Conservation (phyloP, 2,329 filamentous ascomycete genomes). For the Fusarium newnesense region DNA sequence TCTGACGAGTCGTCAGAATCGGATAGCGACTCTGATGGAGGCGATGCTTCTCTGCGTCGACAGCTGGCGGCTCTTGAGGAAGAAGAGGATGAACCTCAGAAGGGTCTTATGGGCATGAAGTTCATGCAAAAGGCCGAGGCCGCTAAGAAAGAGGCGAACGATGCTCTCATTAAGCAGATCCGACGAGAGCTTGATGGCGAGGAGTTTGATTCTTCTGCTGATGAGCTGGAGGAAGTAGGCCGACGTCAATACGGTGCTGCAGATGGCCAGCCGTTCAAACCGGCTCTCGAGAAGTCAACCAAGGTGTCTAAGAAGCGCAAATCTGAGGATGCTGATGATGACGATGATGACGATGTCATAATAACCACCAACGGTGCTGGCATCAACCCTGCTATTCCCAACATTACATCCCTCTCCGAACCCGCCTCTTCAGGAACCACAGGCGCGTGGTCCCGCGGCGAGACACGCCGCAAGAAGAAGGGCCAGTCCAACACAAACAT, state of each 20-base stretch:
- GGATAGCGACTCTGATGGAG: slow-evolving; percentile 67
- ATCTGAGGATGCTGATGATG: slow-evolving; percentile 33
- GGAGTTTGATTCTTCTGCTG: slow-evolving; percentile 59
- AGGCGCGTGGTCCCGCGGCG: slow-evolving; percentile 56
- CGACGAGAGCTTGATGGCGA: slow-evolving; percentile 77
- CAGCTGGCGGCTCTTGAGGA: slow-evolving; percentile 56
- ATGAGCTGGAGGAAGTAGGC: slow-evolving; percentile 70
- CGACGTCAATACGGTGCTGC: slow-evolving; percentile 74
- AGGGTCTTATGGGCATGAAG: slow-evolving; percentile 82
- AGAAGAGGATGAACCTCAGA: slow-evolving; percentile 64
- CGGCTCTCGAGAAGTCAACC: slow-evolving; percentile 45
- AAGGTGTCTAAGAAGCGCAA: slow-evolving; percentile 45
- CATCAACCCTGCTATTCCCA: slow-evolving; percentile 34
- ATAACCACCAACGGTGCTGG: slow-evolving; percentile 40
- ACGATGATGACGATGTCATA: slow-evolving; percentile 43
- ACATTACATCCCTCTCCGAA: slow-evolving; percentile 29
- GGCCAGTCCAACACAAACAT: slow-evolving; percentile 44
- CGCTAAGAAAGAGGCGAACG: slow-evolving; percentile 80
- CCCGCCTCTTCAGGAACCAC: slow-evolving; percentile 43
- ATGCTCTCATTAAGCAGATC: slow-evolving; percentile 77
- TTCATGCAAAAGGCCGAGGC: slow-evolving; percentile 95
- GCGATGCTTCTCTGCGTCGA: slow-evolving; percentile 62
- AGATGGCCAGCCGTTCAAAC: slow-evolving; percentile 46
- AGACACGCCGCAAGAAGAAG: slow-evolving; percentile 53
- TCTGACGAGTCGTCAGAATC: slow-evolving; percentile 64